phyloP scores from a whole-genome alignment of 2,329 filamentous ascomycete species.

The Fusarium continuum region DNA sequence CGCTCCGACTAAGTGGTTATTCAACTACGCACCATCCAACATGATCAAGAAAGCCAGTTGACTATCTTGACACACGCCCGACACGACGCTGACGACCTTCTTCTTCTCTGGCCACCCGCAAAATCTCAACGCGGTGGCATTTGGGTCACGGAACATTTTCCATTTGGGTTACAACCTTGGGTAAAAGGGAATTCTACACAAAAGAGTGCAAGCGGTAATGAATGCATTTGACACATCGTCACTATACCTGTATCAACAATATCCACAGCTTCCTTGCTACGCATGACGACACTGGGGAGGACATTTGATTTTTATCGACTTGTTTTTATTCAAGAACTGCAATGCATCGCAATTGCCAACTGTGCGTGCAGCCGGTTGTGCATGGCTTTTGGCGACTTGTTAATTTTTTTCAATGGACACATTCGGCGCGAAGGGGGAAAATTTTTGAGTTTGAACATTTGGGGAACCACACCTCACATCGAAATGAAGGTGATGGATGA shows the following conservation, averaged over 20 bases:
- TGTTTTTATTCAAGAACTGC: constrained; percentile 38
- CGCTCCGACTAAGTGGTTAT: constrained; percentile 65
- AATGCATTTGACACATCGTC: constrained; percentile 53
- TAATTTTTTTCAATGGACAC: constrained; percentile 28
- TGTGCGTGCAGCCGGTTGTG: constrained; percentile 29
- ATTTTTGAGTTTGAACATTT: constrained; percentile 27
- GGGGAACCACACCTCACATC: constrained; percentile 28
- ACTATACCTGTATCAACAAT: constrained; percentile 57
- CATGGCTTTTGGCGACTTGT: constrained; percentile 34
- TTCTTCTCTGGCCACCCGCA: constrained; percentile 42
- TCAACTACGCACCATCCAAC: constrained; percentile 22
- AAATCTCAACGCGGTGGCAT: constrained; percentile 37
- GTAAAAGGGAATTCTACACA: constrained; percentile 51
- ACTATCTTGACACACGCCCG: constrained; percentile 45
- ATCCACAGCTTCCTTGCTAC: constrained; percentile 46
- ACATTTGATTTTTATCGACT: constrained; percentile 37
- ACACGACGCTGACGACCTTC: constrained; percentile 48
- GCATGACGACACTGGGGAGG: constrained; percentile 42
- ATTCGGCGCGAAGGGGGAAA: constrained; percentile 38
- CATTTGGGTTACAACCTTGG: constrained; percentile 43
- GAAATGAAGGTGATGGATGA: constrained; percentile 25
- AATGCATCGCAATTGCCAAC: constrained; percentile 38
- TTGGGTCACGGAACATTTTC: constrained; percentile 44
- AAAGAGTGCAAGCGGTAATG: constrained; percentile 52
- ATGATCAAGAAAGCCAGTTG: constrained; percentile 35